phyloP scores from a whole-genome alignment of 805 yeast species.

The Kazachstania taianensis region DNA sequence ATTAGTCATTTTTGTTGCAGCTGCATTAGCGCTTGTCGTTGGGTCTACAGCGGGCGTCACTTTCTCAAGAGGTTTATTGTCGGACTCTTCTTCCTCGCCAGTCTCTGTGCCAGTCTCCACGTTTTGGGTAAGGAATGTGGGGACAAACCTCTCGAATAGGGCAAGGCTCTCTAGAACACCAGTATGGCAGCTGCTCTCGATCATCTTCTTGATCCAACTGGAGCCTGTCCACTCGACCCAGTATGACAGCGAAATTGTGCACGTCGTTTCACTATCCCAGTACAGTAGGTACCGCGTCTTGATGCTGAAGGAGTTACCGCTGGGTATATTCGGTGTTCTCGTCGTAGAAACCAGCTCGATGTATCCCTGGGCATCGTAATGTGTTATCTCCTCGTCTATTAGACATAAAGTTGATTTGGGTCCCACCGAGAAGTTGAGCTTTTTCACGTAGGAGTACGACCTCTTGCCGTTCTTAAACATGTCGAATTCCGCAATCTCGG shows the following conservation, averaged over 20 bases:
- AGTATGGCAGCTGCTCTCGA: constrained; percentile 68
- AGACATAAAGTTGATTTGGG: constrained; percentile 81
- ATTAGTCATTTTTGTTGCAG: too few relatives aligned
- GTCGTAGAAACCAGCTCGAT: constrained; percentile 54
- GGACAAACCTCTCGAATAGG: constrained; percentile 29
- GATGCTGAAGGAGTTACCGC: constrained; percentile 70
- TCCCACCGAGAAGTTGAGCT: constrained; percentile 73
- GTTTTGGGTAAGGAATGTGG: constrained; percentile 15
- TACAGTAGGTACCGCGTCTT: constrained; percentile 57
- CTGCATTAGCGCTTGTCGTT: too few relatives aligned
- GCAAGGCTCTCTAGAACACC: constrained; percentile 62
- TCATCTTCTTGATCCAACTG: constrained; percentile 81
- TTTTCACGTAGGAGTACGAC: constrained; percentile 58
- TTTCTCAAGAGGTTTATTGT: too few relatives aligned
- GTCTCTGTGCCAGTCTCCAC: constrained; percentile 3
- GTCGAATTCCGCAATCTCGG: constrained; percentile 27
- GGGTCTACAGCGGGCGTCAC: too few relatives aligned
- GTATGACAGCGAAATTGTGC: constrained; percentile 44
- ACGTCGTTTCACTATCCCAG: constrained; percentile 56
- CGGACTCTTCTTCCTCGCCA: too few relatives aligned
- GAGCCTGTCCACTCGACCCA: constrained; percentile 79
- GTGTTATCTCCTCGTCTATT: constrained; percentile 50
- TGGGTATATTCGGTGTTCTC: constrained; percentile 86
- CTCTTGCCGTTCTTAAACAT: constrained; percentile 33
- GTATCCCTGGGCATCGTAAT: constrained; percentile 38